These are phyloP conservation scores for Tetracladium marchalianum DNA, from an alignment of 495 filamentous ascomycete genomes.

Conservation along the genomic window DNA sequence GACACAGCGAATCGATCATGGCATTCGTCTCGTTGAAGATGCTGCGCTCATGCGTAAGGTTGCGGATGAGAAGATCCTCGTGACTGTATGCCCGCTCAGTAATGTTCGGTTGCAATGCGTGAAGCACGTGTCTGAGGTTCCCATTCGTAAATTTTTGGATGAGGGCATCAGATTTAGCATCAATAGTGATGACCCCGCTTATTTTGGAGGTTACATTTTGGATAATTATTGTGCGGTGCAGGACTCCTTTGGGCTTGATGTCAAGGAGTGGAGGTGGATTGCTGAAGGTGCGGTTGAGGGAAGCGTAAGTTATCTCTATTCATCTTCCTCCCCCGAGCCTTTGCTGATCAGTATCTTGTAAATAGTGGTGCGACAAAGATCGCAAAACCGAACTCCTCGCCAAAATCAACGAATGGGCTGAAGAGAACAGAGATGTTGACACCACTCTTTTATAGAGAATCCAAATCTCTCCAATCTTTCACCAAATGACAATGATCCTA, in stretches of 20 bases:
- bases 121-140: constrained; percentile 43
- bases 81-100: constrained; percentile 65
- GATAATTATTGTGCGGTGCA: constrained; percentile 71
- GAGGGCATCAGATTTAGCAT: constrained; percentile 57
- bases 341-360: too few relatives aligned
- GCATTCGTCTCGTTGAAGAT: constrained; percentile 55
- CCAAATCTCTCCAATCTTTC: too few relatives aligned
- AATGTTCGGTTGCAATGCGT: constrained; percentile 60
- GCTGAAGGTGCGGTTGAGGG: constrained; percentile 50
- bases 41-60: constrained; percentile 45
- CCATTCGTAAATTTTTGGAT: constrained; percentile 55
- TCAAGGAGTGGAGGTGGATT: constrained; percentile 56
- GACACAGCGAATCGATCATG: constrained; percentile 61
- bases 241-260: constrained; percentile 52
- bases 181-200: constrained; percentile 72
- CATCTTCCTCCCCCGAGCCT: too few relatives aligned
- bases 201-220: constrained; percentile 69
- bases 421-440: constrained; percentile 5
- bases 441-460: background rate
- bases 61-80: constrained; percentile 41
- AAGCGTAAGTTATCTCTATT: constrained; percentile 28
- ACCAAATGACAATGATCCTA: too few relatives aligned
- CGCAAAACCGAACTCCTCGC: constrained; percentile 35
- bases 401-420: constrained; percentile 23
- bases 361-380: constrained; percentile 31